Conservation (phyloP, 805 yeast species). For the Naumovozyma dairenensis region DNA sequence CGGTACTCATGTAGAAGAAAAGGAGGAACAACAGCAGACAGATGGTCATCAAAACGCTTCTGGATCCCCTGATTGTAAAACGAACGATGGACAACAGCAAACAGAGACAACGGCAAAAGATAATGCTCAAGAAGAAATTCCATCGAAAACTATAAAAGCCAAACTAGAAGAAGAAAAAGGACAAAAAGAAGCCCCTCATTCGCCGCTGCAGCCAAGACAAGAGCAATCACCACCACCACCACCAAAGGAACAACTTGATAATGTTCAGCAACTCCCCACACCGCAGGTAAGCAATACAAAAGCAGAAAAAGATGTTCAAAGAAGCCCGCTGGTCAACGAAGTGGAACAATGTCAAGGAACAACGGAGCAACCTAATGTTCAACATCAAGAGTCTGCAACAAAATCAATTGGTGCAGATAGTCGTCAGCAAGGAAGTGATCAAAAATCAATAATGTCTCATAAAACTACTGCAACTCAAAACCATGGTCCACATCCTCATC, state of each 20-base stretch:
- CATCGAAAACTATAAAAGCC: neutral
- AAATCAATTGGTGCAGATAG: neutral
- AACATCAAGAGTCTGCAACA: too few species aligned
- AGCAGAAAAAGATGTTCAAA: too few species aligned
- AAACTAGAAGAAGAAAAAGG: slow-evolving; percentile 1
- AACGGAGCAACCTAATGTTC: neutral
- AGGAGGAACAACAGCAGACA: slow-evolving; percentile 1
- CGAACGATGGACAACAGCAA: slow-evolving; percentile 1
- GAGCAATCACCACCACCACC: too few species aligned
- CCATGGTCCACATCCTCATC: slow-evolving; percentile 19
- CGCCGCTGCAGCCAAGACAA: too few species aligned
- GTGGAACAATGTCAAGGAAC: neutral
- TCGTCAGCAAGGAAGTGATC: slow-evolving; percentile 9
- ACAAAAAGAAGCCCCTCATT: too few species aligned
- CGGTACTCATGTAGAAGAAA: slow-evolving; percentile 5
- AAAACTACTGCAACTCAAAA: slow-evolving; percentile 4
- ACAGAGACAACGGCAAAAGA: slow-evolving; percentile 1
- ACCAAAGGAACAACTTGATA: too few species aligned
- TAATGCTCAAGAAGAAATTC: slow-evolving; percentile 2
- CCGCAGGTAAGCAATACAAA: too few species aligned
- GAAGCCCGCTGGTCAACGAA: neutral
- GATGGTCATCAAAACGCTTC: neutral
- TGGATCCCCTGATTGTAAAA: too few species aligned
- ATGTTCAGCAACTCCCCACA: too few species aligned
- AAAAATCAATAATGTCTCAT: slow-evolving; percentile 12